Base-by-base conservation (phyloP, 1,139 yeast genomes). In the Diutina ranongensis region DNA sequence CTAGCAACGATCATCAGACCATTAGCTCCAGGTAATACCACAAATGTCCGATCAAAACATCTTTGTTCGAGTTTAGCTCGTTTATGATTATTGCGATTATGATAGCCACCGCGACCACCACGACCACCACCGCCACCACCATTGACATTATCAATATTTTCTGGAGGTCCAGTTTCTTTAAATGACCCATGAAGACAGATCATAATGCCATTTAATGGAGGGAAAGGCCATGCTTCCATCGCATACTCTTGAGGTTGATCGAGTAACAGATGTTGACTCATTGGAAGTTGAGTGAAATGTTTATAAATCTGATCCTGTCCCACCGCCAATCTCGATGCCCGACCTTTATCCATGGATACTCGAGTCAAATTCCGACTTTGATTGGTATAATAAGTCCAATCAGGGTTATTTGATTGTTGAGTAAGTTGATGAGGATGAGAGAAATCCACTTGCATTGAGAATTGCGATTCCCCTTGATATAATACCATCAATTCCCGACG, bases 1-100 rank as follows among this genome's bases (percentile, higher is more conserved):
- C 94, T 82, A 13, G 95, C 96, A 32, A 92, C 80, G 19, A 89
- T 70, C 71, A 86, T 79, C 40, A 77, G 66, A 3, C 86, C 87
- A 51, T 72, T 71, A 16, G 80, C 76, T 2, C 80, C 81, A 1
- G 92, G 94, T 4, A 85, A 78, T 28, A 87, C 76, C n/a, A 86
- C 70, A 60, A 92, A 80, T 0, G 83, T 73, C 57, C 98, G 74
- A 61, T 92, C 97, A 61, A 92, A 92, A n/a, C 92, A 77, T 58
- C 92, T 82, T 51, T 70, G 68, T 25, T 76, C 65, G 42, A 83
- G 63, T n/a, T 72, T 61, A 33, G 71, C 63, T 46, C 69, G 67
- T 46, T 65, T 64, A 28, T 57, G 61, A 34, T 45, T 44, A 44
- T 41, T 21, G 45, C 48, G 42, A 41, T 56, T 51, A 34, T 51